These are phyloP conservation scores for Chiua virens DNA, from an alignment of 768 basidiomycete species.

Conservation along the genomic window DNA sequence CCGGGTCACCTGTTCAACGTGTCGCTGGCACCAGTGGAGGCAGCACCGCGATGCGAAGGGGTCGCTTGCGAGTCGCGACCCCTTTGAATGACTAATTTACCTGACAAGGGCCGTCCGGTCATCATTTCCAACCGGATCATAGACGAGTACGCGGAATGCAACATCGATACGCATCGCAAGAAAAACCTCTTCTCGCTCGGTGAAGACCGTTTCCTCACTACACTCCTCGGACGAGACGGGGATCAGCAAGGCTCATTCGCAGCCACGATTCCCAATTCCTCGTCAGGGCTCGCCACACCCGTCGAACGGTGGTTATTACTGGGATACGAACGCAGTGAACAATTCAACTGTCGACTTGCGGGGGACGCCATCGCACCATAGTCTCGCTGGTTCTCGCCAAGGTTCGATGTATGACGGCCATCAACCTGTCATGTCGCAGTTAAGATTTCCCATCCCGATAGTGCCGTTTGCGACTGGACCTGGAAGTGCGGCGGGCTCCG, in stretches of 20 bases:
- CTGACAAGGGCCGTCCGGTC: conserved; percentile 93
- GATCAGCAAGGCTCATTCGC: conserved; percentile 62
- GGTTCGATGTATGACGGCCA: conserved; percentile 43
- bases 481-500: conserved; percentile 72
- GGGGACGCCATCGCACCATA: conserved; percentile 41
- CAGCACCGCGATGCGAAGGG: too few species aligned
- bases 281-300: conserved; percentile 66
- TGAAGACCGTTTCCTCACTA: conserved; percentile 92
- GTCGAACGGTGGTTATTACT: conserved; percentile 84
- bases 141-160: conserved; percentile 90
- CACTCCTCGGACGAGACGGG: conserved; percentile 80
- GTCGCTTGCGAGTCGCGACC: too few species aligned
- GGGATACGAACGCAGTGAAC: conserved; percentile 73
- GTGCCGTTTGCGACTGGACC: conserved; percentile 67
- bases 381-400: conserved; percentile 44
- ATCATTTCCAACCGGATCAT: conserved; percentile 97
- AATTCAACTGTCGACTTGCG: conserved; percentile 63
- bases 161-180: conserved; percentile 92
- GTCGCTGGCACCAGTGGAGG: too few species aligned
- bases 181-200: conserved; percentile 97
- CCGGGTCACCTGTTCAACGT: too few species aligned
- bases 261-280: conserved; percentile 52
- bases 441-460: conserved; percentile 59
- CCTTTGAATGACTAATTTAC: too few species aligned
- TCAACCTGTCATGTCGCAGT: conserved; percentile 45